These are phyloP conservation scores for Austroboletus niveus DNA, from an alignment of 1,284 basidiomycete species.

Conservation along the genomic window DNA sequence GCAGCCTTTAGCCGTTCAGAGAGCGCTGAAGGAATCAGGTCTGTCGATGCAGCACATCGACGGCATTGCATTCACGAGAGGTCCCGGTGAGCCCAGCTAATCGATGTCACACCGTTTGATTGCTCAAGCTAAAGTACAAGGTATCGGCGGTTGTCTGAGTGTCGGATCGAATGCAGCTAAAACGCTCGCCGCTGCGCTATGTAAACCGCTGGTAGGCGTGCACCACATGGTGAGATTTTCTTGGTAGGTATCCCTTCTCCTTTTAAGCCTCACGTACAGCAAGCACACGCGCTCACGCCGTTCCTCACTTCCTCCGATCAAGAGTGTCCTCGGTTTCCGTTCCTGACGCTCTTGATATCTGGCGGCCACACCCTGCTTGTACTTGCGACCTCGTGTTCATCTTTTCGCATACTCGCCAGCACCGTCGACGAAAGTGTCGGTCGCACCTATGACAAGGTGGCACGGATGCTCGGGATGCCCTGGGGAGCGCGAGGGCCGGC, in stretches of 20 bases:
- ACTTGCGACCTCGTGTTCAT: constrained; percentile 57
- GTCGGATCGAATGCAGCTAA: constrained; percentile 80
- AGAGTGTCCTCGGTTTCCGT: constrained; percentile 69
- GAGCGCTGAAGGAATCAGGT: constrained; percentile 65
- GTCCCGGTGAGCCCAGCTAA: constrained; percentile 59
- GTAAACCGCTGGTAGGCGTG: constrained; percentile 83
- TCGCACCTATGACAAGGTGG: constrained; percentile 77
- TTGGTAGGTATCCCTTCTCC: no score
- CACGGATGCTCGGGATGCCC: constrained; percentile 63
- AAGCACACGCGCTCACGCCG: constrained; percentile 91
- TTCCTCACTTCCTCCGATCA: constrained; percentile 61
- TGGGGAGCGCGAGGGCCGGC: constrained; percentile 67
- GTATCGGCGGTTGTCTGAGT: constrained; percentile 78
- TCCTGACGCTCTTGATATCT: constrained; percentile 83
- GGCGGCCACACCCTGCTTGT: constrained; percentile 91
- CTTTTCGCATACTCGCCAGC: constrained; percentile 73
- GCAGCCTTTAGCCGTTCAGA: constrained; percentile 72
- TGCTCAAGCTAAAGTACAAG: constrained; percentile 32
- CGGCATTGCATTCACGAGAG: constrained; percentile 88
- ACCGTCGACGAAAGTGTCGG: constrained; percentile 80
- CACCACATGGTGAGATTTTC: constrained; percentile 80
- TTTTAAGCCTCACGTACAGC: constrained; percentile 44
- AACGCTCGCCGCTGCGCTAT: constrained; percentile 71
- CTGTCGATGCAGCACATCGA: constrained; percentile 66
- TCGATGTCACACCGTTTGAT: neutral